Base-by-base conservation (phyloP, 306 rosid species). In the Cicer chorassanicum region DNA sequence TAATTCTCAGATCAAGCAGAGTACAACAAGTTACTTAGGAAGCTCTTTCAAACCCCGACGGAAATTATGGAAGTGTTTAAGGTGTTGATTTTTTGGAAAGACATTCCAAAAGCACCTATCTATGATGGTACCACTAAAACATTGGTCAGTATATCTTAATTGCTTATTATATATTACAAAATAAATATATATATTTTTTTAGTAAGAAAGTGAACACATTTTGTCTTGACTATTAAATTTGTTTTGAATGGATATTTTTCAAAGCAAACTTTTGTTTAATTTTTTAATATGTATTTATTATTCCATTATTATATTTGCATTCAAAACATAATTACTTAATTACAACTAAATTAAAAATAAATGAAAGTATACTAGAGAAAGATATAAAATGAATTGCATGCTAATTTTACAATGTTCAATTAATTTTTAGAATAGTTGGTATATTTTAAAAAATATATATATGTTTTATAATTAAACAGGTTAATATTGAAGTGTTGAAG, bases 71-170 rank as follows among this genome's bases (percentile, higher is more conserved):
- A 73, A 55, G 85, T 73, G 60, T 7, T 81, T 21, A 81, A 77
- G 74, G 50, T 44, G 55, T 34, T 81, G 11, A 14, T 81, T 34
- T 80, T 77, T 44, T 1, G 75, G 16, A 64, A 69, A 13, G 59
- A 69, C 13, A 45, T 39, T 65, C 76, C 78, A 3, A 59, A 79
- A 7, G 51, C 80, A 4, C 71, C 86, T 3, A 29, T 81, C 41
- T 57, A 81, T 43, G 92, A 88, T 34, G 86, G 92, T 74, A 62
- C 84, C 2, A 76, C 86, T 10, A 72, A 77, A 50, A 57, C 53
- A 62, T 10, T 24, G 87, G 92, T 86, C 6, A 38, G 54, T 63
- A 29, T 29, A 29, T 29, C 34, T 29, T 29, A 29, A 29, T 29
- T 29, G 34, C 4, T 29, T 29, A 29, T 29, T 29, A 29, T 29